A percentile compares a stretch with the other conserved stretches of the same genome.
Conservation (phyloP, 2,329 filamentous ascomycete genomes). For the Fragosphaeria purpurea region DNA sequence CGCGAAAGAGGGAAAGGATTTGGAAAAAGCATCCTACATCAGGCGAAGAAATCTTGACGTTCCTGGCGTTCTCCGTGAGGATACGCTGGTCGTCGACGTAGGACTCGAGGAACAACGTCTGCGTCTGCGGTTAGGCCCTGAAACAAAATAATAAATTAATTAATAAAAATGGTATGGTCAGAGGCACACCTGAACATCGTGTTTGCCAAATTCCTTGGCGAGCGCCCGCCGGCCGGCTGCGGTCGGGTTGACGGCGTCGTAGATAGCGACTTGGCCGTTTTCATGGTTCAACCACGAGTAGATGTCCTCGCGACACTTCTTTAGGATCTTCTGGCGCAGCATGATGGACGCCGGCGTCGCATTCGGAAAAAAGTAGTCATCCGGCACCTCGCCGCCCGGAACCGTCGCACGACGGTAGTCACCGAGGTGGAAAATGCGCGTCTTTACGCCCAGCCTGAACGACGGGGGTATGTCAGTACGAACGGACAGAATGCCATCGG, state of each 20-base stretch:
- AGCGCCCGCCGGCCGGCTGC: conserved; percentile 71
- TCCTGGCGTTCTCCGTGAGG: conserved; percentile 90
- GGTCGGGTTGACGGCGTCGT: conserved; percentile 93
- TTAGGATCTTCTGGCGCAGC: conserved; percentile 90
- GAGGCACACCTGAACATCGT: conserved; percentile 67
- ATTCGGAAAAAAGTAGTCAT: conserved; percentile 96
- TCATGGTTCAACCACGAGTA: conserved; percentile 94
- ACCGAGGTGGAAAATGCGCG: conserved; percentile 91
- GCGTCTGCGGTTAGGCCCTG: neutral
- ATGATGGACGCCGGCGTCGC: conserved; percentile 89
- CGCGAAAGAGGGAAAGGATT: neutral
- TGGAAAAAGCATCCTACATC: conserved; percentile 52
- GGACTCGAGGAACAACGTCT: conserved; percentile 96
- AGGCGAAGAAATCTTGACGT: conserved; percentile 94
- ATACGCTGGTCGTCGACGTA: conserved; percentile 89
- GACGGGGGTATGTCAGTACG: no score
- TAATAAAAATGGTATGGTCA: no score
- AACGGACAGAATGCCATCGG: neutral
- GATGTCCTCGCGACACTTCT: conserved; percentile 95
- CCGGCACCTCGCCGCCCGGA: conserved; percentile 74
- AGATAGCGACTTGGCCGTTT: conserved; percentile 96
- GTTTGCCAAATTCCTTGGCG: conserved; percentile 94
- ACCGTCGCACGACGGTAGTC: conserved; percentile 92
- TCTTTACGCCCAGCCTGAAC: conserved; percentile 84
- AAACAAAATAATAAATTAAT: no score